Base-by-base conservation (phyloP, 148 eudicot species). In the Rhododendron griersonianum region DNA sequence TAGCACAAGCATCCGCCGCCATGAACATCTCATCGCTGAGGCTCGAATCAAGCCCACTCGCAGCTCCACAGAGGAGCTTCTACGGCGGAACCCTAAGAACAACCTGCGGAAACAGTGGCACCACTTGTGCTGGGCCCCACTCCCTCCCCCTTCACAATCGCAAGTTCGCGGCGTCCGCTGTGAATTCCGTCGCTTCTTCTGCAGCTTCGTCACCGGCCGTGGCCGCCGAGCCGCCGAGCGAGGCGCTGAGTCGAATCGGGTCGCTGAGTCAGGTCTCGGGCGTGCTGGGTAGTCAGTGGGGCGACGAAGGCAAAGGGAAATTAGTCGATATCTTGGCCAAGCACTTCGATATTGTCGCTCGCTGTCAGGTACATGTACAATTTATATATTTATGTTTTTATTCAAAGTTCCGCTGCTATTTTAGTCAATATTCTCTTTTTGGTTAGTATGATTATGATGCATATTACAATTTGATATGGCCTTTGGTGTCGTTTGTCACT, bases 281-380 rank as follows among this genome's bases (percentile, higher is more conserved):
- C 37, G 98, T 96, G 69, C 87, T 96, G 75, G 98, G 98, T 5
- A 91, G 93, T 39, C 99, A 97, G 85, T 97, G 98, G 99, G 98
- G 98, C 11, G 98, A 97, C 81, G 98, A 95, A 82, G 98, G 99
- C 25, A 97, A 97, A 80, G 98, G 98, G 7, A 97, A 95, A 81
- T 98, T 97, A 44, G 98, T 97, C 33, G 99, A 97, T 88, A 92
- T 97, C 55, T 75, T 94, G 82, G 98, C 96, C 21, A 82, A 90
- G 80, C 96, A 95, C 67, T 97, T 95, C 71, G 98, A 97, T 77
- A 87, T 97, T 41, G 98, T 97, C 57, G 99, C 99, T 61, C 98
- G 99, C 69, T 97, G 99, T 89, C 99, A 97, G 95, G 99, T 95
- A 45, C 23, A 8, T 19, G 7, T 84, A 55, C 21, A 3, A 79